Base-by-base conservation (phyloP, 73 alveolate genomes). In the Durusdinium trenchii region DNA sequence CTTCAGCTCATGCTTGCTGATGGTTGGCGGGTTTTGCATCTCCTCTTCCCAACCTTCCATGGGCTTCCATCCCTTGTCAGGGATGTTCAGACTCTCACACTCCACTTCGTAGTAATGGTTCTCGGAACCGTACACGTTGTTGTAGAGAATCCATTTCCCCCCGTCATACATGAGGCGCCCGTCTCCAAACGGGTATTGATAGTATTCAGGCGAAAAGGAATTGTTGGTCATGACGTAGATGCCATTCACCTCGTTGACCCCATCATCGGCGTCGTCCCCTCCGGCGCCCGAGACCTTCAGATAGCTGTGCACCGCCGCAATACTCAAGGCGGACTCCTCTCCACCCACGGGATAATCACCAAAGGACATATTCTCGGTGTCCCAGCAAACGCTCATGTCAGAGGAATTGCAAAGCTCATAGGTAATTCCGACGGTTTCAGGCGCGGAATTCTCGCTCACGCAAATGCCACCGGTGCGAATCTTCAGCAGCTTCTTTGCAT, bases 201-300 rank as follows among this genome's bases (percentile, higher is more conserved):
- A 10, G 73, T 9, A 83, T 12, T 83, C 93, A 16, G 93, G 93
- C 48, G 36, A 28, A 36, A 83, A 83, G 50, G 42, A 71, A 2
- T 83, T 73, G 42, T 35, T 83, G 75, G 52, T n/a, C 75, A 83
- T 35, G 93, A 83, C 93, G 35, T 83, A 83, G 43, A 48, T 18
- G 52, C 93, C 93, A n/a, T 83, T 83, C 52, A 83, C 2, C 6
- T 40, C 73, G 38, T n/a, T 35, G 48, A 73, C 93, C 36, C 36
- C 73, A 4, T 83, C 93, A 83, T 50, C 93, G 84, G 36, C 84
- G 6, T 79, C 90, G n/a, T 67, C 81, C 30, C 73, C 73, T 30
- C 81, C 42, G 32, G 42, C 81, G 32, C 81, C 81, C 45, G 81
- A 67, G 42, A 67, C 81, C 42, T 67, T 67, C 81, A 67, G 32